phyloP scores from a whole-genome alignment of 345 rosid genomes.

The Populus davidiana region DNA sequence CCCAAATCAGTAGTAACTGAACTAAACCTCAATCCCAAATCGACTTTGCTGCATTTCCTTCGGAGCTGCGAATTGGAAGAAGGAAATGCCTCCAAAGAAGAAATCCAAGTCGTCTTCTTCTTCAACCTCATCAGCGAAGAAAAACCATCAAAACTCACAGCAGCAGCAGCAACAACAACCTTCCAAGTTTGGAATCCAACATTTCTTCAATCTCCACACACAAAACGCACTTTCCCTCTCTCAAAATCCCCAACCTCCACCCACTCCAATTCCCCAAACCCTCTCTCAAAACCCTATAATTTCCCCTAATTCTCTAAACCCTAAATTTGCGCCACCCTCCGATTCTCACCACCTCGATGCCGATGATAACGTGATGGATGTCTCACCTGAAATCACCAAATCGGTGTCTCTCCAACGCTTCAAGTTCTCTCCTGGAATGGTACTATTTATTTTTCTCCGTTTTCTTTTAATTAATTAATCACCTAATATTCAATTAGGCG shows the following conservation, averaged over 20 bases:
- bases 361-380: not conserved
- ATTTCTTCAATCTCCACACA: constrained; percentile 72
- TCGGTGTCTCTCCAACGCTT: constrained; percentile 46
- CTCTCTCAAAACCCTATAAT: not conserved
- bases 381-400: constrained; percentile 62
- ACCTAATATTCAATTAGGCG: too few species aligned
- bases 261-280: constrained; percentile 1
- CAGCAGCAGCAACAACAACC: constrained; percentile 30
- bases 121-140: constrained; percentile 20
- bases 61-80: not conserved
- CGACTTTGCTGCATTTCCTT: too few species aligned
- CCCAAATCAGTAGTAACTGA: too few species aligned
- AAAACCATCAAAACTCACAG: constrained; percentile 37
- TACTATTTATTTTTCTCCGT: constrained; percentile 10
- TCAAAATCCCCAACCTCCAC: constrained; percentile 5
- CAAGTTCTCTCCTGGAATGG: constrained; percentile 93
- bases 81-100: constrained; percentile 69
- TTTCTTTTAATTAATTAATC: not conserved
- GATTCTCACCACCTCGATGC: not conserved
- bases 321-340: too few species aligned
- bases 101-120: constrained; percentile 46
- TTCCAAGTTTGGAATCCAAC: constrained; percentile 70
- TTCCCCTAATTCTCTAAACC: not conserved
- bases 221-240: constrained; percentile 39
- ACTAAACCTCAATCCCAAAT: too few species aligned